Evolutionary conservation across 1,284 basidiomycete species (phyloP).

Genomic region (Cronartium ribicola): DNA sequence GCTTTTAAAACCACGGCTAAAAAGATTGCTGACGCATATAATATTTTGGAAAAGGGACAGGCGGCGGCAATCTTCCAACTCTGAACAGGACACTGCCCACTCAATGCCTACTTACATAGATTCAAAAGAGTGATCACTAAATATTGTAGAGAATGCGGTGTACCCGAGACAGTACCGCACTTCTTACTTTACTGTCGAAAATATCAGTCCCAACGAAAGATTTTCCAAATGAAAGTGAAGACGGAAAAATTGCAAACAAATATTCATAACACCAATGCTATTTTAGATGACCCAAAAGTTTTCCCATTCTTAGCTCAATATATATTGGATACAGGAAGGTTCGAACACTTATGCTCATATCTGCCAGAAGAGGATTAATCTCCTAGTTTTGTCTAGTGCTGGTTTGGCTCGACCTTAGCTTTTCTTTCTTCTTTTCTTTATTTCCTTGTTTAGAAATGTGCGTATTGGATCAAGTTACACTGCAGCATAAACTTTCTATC

Average conservation of each 20-base stretch:
- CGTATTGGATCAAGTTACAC: background rate
- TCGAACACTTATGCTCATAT: background rate
- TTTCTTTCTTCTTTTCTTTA: background rate
- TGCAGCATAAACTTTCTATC: background rate
- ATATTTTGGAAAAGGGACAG: background rate
- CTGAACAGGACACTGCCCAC: background rate
- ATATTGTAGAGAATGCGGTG: background rate
- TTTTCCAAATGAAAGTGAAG: background rate
- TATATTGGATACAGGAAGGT: background rate
- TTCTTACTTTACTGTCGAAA: background rate
- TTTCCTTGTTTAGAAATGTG: background rate
- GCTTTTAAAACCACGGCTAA: background rate
- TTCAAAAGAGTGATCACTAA: too few species aligned
- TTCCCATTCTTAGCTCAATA: background rate
- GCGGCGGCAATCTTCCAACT: conserved; percentile 4
- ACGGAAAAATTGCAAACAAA: background rate
- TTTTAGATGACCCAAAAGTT: background rate
- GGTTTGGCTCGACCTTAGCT: background rate
- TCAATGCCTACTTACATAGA: background rate
- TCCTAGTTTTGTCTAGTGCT: background rate
- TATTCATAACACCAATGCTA: background rate
- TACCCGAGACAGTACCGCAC: background rate
- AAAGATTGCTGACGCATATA: background rate
- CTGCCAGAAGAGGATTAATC: background rate
- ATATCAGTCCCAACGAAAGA: background rate